These are phyloP conservation scores for Monilinia fructigena DNA, from an alignment of 2,329 filamentous ascomycete species.

Conservation along the genomic window DNA sequence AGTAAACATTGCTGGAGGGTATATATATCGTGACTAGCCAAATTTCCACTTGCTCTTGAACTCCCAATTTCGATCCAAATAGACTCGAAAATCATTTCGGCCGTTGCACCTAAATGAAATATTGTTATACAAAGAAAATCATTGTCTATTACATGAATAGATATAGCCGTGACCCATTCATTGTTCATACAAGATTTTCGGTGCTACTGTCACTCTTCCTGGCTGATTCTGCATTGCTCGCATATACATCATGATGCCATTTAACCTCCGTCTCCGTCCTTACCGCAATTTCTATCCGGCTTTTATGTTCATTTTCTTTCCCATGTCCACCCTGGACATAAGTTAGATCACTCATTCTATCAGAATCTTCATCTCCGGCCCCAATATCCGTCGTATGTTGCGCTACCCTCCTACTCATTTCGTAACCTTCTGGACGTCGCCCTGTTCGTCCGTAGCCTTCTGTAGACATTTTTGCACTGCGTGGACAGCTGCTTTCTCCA, in stretches of 20 bases:
- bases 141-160: neutral
- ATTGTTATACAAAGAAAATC: neutral
- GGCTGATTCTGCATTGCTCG: neutral
- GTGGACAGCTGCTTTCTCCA: slow-evolving; percentile 5
- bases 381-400: slow-evolving; percentile 10
- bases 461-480: neutral
- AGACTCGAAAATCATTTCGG: neutral
- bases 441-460: slow-evolving; percentile 4
- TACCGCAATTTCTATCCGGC: neutral
- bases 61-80: neutral
- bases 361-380: neutral
- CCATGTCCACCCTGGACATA: neutral
- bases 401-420: neutral
- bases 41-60: neutral
- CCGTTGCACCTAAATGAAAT: neutral
- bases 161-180: neutral
- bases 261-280: neutral
- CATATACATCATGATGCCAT: neutral
- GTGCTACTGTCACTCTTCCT: slow-evolving; percentile 4
- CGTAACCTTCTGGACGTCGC: slow-evolving; percentile 4
- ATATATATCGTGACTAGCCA: neutral
- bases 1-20: neutral
- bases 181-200: slow-evolving; percentile 9
- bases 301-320: neutral
- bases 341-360: slow-evolving; percentile 8